Percentiles rank a stretch among this genome's conserved stretches.
phyloP scores from a whole-genome alignment of 345 rosid species.

The Moringa oleifera region DNA sequence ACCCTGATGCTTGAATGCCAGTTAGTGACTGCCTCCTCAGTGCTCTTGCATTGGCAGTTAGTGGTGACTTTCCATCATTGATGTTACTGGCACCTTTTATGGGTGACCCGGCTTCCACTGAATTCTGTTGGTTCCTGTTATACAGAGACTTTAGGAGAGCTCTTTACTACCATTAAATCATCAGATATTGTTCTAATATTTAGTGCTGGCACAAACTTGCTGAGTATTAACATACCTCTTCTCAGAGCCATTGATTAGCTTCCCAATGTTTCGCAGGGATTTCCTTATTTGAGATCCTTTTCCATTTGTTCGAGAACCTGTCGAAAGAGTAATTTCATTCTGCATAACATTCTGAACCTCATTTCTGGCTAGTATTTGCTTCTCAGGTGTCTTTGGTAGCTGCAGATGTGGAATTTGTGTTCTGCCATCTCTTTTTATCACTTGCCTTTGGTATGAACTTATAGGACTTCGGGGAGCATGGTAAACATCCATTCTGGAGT shows the following conservation, averaged over 20 bases:
- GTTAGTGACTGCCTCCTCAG: conserved; percentile 76
- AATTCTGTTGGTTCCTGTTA: conserved; percentile 39
- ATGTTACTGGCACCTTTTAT: conserved; percentile 19
- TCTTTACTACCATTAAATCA: too few species aligned
- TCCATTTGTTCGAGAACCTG: conserved; percentile 44
- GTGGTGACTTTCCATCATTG: conserved; percentile 38
- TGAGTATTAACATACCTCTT: conserved; percentile 43
- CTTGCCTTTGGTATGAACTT: conserved; percentile 35
- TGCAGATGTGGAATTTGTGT: conserved; percentile 49
- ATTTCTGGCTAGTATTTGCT: conserved; percentile 27
- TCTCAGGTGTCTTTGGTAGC: conserved; percentile 56
- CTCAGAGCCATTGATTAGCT: conserved; percentile 76
- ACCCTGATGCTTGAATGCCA: conserved; percentile 36
- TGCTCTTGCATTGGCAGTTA: conserved; percentile 43
- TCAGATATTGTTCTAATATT: too few species aligned
- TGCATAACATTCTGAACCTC: conserved; percentile 35
- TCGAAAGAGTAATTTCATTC: conserved; percentile 28
- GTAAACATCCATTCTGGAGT: conserved; percentile 23
- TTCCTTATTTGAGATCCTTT: conserved; percentile 76
- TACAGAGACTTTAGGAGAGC: background rate
- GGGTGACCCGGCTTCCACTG: conserved; percentile 35
- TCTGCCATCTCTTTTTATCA: conserved; percentile 36
- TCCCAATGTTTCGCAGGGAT: conserved; percentile 80
- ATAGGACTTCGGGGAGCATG: conserved; percentile 51
- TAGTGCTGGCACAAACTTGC: background rate